phyloP scores from a whole-genome alignment of 805 yeast species.

The Cephaloascus fragrans region DNA sequence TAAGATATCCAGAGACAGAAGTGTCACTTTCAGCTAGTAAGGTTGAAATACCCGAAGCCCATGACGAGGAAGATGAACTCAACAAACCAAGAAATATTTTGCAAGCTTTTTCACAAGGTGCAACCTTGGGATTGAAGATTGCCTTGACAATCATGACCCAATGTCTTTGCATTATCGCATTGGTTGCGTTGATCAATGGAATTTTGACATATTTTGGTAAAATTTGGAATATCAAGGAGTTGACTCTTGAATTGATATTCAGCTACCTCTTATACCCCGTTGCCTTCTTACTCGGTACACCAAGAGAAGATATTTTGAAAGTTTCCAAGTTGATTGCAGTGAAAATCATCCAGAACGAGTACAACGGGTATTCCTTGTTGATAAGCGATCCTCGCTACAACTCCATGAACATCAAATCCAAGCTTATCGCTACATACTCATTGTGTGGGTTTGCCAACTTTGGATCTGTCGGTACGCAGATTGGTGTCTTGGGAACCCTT shows the following conservation, averaged over 20 bases:
- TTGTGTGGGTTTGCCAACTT: conserved; percentile 56
- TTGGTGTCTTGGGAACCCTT: conserved; percentile 49
- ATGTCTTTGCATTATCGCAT: conserved; percentile 50
- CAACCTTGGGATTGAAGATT: conserved; percentile 44
- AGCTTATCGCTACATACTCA: conserved; percentile 49
- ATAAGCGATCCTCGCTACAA: conserved; percentile 31
- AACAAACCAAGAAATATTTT: conserved; percentile 38
- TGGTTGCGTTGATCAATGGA: conserved; percentile 47
- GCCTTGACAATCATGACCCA: conserved; percentile 50
- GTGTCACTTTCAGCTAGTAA: conserved; percentile 40
- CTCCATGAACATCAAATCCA: conserved; percentile 38
- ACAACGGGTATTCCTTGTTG: conserved; percentile 39
- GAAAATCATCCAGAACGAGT: conserved; percentile 55
- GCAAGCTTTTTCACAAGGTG: conserved; percentile 52
- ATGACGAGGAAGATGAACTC: conserved; percentile 13
- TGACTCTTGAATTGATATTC: conserved; percentile 45
- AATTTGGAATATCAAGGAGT: conserved; percentile 46
- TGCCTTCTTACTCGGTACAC: conserved; percentile 48
- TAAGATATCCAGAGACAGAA: conserved; percentile 52
- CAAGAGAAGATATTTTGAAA: conserved; percentile 39
- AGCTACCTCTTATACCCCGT: conserved; percentile 53
- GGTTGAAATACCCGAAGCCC: conserved; percentile 33
- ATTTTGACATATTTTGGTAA: conserved; percentile 51
- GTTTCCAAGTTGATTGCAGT: conserved; percentile 43
- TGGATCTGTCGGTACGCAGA: conserved; percentile 51